Evolutionary conservation across 805 yeast species (phyloP), one percentile per base, ranked within the genome.

Genomic region (Komagataella phaffii): DNA sequence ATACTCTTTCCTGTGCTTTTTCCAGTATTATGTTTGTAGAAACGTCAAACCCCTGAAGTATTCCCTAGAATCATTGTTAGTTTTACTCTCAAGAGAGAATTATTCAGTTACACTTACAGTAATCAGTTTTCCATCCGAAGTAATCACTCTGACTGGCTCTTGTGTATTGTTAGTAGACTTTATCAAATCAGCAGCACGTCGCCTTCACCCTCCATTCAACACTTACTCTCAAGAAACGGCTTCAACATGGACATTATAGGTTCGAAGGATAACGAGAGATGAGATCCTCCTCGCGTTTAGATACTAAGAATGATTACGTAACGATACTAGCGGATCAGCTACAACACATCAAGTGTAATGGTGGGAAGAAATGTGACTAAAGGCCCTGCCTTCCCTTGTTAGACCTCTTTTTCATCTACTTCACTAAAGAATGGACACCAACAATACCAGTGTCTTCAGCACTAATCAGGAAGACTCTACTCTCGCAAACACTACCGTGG

Each of bases 31-130:
- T 59, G 59, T 85, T 85, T 21, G 85, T 77, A 47, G 78, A 70
- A 55, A 80, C 77, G 61, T 85, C 91, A 58, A 70, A 83, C 6
- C 90, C 88, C 56, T 72, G 75, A 17, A 78, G 58, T 18, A 58
- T 66, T 3, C 80, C 83, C 58, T 55, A 18, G 3, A 10, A 40
- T n/a, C 43, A 58, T 12, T 6, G 53, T 47, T 46, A 53, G 53
- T 50, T 48, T 17, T 10, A 10, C 44, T 24, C 19, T 24, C 10
- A 45, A 46, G 1, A 19, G 17, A 17, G 40, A 2, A 3, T 3
- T 12, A 18, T 8, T 24, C 3, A 40, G 6, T 7, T 18, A n/a
- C 17, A 56, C 59, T 50, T 49, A 56, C 59, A 44, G 70, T 60
- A 46, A 76, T 69, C 50, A 74, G 68, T 49, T 77, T 66, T 8